phyloP scores from a whole-genome alignment of 306 rosid genomes.

The Gastrolobium bilobum region DNA sequence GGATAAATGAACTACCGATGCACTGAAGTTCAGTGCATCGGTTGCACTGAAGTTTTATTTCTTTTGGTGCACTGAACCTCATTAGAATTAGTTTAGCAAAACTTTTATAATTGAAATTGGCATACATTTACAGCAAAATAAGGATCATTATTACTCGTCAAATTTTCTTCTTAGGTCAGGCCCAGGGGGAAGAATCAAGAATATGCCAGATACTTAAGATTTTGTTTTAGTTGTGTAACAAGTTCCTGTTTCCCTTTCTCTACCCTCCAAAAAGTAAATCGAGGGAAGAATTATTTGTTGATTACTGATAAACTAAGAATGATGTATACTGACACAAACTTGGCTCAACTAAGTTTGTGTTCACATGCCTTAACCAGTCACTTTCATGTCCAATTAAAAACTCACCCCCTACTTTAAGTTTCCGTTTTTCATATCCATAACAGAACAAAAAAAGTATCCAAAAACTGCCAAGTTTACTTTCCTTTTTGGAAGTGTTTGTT shows the following conservation, averaged over 20 bases:
- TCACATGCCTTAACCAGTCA: neutral
- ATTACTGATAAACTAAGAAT: neutral
- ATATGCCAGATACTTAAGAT: neutral
- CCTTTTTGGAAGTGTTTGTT: slow-evolving; percentile 22
- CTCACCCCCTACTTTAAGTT: neutral
- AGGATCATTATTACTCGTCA: neutral
- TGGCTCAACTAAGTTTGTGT: neutral
- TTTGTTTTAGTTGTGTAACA: neutral
- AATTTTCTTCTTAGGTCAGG: neutral
- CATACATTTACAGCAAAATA: neutral
- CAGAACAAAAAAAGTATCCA: neutral
- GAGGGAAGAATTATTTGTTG: slow-evolving; percentile 6
- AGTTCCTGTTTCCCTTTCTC: neutral
- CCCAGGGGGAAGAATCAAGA: neutral
- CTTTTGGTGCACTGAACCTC: neutral
- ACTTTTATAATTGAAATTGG: neutral
- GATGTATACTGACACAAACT: neutral
- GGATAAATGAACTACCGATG: too few relatives aligned
- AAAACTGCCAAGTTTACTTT: neutral
- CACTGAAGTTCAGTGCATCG: too few relatives aligned
- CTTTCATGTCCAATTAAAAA: neutral
- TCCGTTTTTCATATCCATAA: neutral
- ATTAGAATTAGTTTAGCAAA: neutral
- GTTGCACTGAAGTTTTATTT: too few relatives aligned
- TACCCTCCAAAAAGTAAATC: neutral